Base-by-base conservation (phyloP, 2,329 filamentous ascomycete species). In the Phyllosticta capitalensis region DNA sequence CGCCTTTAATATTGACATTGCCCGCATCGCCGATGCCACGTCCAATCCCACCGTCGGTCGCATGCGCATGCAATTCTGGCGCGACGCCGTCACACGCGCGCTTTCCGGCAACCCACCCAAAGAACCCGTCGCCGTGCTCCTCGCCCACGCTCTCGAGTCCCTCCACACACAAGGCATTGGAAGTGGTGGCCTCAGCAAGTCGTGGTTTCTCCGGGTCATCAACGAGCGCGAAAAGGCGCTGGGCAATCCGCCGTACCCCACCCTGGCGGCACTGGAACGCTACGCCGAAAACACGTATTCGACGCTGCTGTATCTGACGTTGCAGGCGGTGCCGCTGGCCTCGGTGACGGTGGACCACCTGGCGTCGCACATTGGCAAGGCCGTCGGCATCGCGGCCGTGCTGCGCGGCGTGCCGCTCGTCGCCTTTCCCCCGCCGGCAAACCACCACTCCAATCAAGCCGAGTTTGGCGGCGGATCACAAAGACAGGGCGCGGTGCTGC, bases 211-310 rank as follows among this genome's bases (percentile, higher is more conserved):
- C 69, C 84, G 91, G 55, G 78, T 97, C 65, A 86, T 97, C 68
- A 86, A 81, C 68, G 88, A 90, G 4, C 81, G 94, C 56, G 90
- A 95, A 73, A 86, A 88, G 67, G 84, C 92, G 67, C 84, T 96
- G 74, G 85, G 86, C 49, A 94, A 95, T 70, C 83, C 88, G 21
- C 90, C 92, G 0, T 96, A 91, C 68, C 78, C 88, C 0, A 87
- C 77, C 54, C 72, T 97, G 52, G 80, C 83, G 1, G 81, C 85
- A 0, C 76, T 97, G 56, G 94, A 99, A 69, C 86, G 84, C 53
- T 96, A 97, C 69, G 90, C 90, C 0, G 94, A 99, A 74, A 91
- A 91, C 66, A 97, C 94, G 1, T 97, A 97, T 74, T 91, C 91
- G 19, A 95, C 90, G 0, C 79, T 97, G 52, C 84, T 95, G 74